Conservation (phyloP, 257 asterid species). For the Ocimum tenuiflorum region DNA sequence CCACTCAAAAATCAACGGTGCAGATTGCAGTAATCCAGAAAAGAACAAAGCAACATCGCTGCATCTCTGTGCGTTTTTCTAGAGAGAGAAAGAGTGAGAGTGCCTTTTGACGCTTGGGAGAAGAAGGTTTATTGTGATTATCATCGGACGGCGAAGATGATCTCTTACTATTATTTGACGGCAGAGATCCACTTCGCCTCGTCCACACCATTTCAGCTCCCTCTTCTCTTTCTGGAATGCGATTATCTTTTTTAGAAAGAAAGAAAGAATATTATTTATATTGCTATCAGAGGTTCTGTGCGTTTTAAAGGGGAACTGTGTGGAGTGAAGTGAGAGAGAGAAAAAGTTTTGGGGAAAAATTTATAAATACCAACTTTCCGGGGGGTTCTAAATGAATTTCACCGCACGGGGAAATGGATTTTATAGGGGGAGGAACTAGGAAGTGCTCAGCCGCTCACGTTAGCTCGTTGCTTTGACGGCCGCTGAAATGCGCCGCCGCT, state of each 20-base stretch:
- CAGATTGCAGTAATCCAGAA: conserved; percentile 22
- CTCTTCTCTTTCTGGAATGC: conserved; percentile 22
- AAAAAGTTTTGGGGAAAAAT: background rate
- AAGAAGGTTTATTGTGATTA: conserved; percentile 44
- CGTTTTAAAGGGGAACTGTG: background rate
- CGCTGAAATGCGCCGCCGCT: background rate
- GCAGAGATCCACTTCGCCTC: conserved; percentile 92
- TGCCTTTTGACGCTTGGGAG: conserved; percentile 79
- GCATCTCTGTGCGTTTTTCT: background rate
- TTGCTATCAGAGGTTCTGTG: background rate
- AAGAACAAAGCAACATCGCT: conserved; percentile 17
- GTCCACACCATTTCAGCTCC: conserved; percentile 75
- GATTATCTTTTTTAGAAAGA: conserved; percentile 28
- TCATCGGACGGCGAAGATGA: conserved; percentile 63
- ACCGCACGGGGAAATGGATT: background rate
- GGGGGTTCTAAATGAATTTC: background rate
- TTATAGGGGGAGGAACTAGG: background rate
- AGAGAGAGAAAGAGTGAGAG: conserved; percentile 25
- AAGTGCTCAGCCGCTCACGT: background rate
- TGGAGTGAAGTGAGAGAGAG: background rate
- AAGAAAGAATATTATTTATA: conserved; percentile 18
- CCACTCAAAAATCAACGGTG: conserved; percentile 16
- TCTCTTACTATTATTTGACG: conserved; percentile 64
- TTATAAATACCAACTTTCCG: background rate
- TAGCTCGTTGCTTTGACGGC: background rate